These are phyloP conservation scores for Daldinia grandis DNA, from an alignment of 495 filamentous ascomycete genomes.

Conservation along the genomic window DNA sequence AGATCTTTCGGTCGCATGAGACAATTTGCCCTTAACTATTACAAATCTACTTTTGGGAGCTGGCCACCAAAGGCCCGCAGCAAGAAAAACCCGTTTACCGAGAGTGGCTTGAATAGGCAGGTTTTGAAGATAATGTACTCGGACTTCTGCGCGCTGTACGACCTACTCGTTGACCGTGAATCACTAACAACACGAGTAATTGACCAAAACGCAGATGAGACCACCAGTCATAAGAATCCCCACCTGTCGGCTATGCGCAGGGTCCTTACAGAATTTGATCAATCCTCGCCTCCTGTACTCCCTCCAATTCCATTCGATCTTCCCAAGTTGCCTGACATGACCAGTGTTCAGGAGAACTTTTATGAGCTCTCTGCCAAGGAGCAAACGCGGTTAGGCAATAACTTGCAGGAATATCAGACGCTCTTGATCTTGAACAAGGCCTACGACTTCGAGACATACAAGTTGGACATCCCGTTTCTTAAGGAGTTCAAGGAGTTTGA, in stretches of 20 bases:
- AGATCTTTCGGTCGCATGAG: slow-evolving; percentile 75
- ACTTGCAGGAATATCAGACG: slow-evolving; percentile 81
- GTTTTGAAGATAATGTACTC: slow-evolving; percentile 83
- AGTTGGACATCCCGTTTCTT: slow-evolving; percentile 71
- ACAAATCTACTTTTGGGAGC: slow-evolving; percentile 83
- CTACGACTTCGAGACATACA: slow-evolving; percentile 74
- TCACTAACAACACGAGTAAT: slow-evolving; percentile 65
- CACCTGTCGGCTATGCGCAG: slow-evolving; percentile 66
- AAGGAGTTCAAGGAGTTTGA: slow-evolving; percentile 86
- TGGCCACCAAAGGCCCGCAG: slow-evolving; percentile 93
- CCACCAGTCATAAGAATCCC: slow-evolving; percentile 51
- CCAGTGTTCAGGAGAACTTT: slow-evolving; percentile 66
- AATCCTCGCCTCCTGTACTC: slow-evolving; percentile 83
- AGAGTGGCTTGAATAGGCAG: slow-evolving; percentile 83
- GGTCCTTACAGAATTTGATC: slow-evolving; percentile 85
- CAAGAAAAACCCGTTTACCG: slow-evolving; percentile 91
- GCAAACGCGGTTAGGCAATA: slow-evolving; percentile 69
- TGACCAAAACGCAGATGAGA: slow-evolving; percentile 56
- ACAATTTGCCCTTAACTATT: slow-evolving; percentile 76
- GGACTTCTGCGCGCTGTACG: slow-evolving; percentile 87
- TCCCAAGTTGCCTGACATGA: slow-evolving; percentile 76
- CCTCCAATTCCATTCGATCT: slow-evolving; percentile 93
- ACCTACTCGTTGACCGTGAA: slow-evolving; percentile 82
- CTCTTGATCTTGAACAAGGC: slow-evolving; percentile 74
- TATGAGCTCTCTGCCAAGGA: slow-evolving; percentile 72